phyloP scores from a whole-genome alignment of 495 filamentous ascomycete species.

The Cercophora newfieldiana region DNA sequence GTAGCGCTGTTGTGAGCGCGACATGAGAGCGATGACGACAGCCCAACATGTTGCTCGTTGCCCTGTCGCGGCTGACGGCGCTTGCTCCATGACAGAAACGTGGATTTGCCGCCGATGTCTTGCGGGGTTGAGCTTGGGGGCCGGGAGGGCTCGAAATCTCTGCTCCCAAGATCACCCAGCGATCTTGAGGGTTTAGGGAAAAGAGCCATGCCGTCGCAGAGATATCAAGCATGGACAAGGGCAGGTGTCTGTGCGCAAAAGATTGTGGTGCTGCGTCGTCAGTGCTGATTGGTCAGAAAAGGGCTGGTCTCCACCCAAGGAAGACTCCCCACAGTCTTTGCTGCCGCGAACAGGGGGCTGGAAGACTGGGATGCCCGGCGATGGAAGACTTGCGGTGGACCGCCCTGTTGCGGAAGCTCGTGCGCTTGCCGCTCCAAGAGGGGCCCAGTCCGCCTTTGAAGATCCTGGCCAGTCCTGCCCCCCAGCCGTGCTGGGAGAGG shows the following conservation, averaged over 20 bases:
- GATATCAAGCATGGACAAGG: slow-evolving; percentile 23
- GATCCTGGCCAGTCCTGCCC: slow-evolving; percentile 2
- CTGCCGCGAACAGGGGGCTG: slow-evolving; percentile 11
- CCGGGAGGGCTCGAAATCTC: slow-evolving; percentile 12
- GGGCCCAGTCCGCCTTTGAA: neutral
- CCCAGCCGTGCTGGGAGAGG: slow-evolving; percentile 3
- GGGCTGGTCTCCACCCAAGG: slow-evolving; percentile 17
- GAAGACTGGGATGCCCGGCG: slow-evolving; percentile 7
- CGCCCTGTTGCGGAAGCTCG: slow-evolving; percentile 20
- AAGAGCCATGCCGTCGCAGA: slow-evolving; percentile 14
- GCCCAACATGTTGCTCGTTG: too few relatives aligned
- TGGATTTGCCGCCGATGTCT: slow-evolving; percentile 11
- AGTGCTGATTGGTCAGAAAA: slow-evolving; percentile 22
- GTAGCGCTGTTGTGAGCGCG: too few relatives aligned
- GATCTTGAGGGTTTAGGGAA: slow-evolving; percentile 2
- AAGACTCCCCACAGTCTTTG: slow-evolving; percentile 15
- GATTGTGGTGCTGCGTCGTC: slow-evolving; percentile 22
- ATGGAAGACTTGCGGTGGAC: slow-evolving; percentile 12
- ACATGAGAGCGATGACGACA: too few relatives aligned
- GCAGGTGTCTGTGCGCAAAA: slow-evolving; percentile 27
- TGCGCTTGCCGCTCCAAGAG: slow-evolving; percentile 18
- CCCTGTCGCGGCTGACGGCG: slow-evolving; percentile 21
- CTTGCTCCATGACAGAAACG: slow-evolving; percentile 10
- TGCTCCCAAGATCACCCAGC: slow-evolving; percentile 11
- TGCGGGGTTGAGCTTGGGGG: neutral